Conservation (phyloP, 371 early-diverging fungal genomes). For the Smittium mucronatum region DNA sequence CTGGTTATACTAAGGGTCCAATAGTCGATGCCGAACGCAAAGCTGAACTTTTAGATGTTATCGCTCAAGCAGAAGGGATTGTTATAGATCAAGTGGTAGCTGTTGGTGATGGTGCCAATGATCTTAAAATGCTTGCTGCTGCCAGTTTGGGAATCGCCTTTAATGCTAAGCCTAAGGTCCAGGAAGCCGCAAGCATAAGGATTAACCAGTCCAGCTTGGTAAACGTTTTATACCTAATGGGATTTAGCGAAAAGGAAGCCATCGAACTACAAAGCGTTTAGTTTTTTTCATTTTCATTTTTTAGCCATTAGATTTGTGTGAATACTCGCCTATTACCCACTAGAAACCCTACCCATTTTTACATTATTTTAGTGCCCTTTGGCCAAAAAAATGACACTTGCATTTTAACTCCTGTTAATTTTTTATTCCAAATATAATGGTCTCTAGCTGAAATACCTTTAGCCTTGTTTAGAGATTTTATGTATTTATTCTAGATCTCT, state of each 20-base stretch:
- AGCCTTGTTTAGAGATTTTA: too few relatives aligned
- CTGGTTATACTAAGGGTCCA: conserved; percentile 74
- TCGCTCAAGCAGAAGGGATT: conserved; percentile 84
- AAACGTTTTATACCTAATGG: conserved; percentile 31
- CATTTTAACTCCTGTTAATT: too few relatives aligned
- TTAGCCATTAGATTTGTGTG: too few relatives aligned
- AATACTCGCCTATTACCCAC: too few relatives aligned
- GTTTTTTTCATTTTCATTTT: not conserved
- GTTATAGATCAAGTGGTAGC: conserved; percentile 82
- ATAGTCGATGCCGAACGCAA: conserved; percentile 86
- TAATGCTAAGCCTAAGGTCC: conserved; percentile 94
- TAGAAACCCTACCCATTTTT: too few relatives aligned
- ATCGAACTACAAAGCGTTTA: conserved; percentile 21
- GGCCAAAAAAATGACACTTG: too few relatives aligned
- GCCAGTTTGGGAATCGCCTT: conserved; percentile 98
- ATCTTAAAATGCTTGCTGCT: conserved; percentile 91
- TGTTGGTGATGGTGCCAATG: conserved; percentile 99
- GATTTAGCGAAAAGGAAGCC: conserved; percentile 31
- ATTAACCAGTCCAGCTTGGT: conserved; percentile 80
- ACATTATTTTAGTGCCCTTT: too few relatives aligned
- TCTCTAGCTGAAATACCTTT: too few relatives aligned
- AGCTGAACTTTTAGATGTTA: conserved; percentile 83
- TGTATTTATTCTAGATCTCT: too few relatives aligned
- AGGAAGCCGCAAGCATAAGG: conserved; percentile 73
- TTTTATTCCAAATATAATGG: too few relatives aligned